These are phyloP conservation scores for Phalaenopsis equestris DNA, from an alignment of 106 monocot genomes.

Conservation along the genomic window DNA sequence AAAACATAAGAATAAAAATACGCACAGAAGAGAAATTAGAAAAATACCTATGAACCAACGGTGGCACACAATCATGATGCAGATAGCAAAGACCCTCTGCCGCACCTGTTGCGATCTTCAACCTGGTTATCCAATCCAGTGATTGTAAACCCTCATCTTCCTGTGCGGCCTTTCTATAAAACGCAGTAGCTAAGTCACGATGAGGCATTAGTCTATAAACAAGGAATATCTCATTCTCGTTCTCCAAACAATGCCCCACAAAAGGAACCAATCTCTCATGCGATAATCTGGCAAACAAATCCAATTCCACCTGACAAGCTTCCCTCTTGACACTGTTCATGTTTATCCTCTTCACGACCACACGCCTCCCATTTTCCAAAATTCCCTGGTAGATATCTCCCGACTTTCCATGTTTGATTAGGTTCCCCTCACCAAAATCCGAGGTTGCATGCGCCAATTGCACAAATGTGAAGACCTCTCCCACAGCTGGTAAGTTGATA, in stretches of 20 bases:
- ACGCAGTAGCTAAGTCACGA: slow-evolving; percentile 49
- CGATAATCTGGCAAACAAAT: slow-evolving; percentile 53
- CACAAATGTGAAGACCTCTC: slow-evolving; percentile 49
- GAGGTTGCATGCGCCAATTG: slow-evolving; percentile 52
- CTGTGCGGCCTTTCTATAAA: slow-evolving; percentile 39
- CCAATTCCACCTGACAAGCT: slow-evolving; percentile 43
- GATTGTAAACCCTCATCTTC: slow-evolving; percentile 73
- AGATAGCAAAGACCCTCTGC: too few species aligned
- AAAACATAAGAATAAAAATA: background rate
- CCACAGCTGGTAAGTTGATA: slow-evolving; percentile 9
- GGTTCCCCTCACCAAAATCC: slow-evolving; percentile 46
- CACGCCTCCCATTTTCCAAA: slow-evolving; percentile 47
- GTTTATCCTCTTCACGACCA: slow-evolving; percentile 76
- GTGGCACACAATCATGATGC: too few species aligned
- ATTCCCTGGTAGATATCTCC: slow-evolving; percentile 70
- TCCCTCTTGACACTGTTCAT: slow-evolving; percentile 19
- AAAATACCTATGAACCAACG: slow-evolving; percentile 13
- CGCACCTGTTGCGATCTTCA: too few species aligned
- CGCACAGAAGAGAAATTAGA: background rate
- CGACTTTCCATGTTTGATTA: slow-evolving; percentile 75
- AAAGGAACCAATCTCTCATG: slow-evolving; percentile 67
- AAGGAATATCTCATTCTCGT: slow-evolving; percentile 69
- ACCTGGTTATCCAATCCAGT: background rate
- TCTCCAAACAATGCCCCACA: slow-evolving; percentile 70
- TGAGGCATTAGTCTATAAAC: slow-evolving; percentile 78